Conservation (phyloP, 164 flowering plant genomes). For the Vitis labrusca region DNA sequence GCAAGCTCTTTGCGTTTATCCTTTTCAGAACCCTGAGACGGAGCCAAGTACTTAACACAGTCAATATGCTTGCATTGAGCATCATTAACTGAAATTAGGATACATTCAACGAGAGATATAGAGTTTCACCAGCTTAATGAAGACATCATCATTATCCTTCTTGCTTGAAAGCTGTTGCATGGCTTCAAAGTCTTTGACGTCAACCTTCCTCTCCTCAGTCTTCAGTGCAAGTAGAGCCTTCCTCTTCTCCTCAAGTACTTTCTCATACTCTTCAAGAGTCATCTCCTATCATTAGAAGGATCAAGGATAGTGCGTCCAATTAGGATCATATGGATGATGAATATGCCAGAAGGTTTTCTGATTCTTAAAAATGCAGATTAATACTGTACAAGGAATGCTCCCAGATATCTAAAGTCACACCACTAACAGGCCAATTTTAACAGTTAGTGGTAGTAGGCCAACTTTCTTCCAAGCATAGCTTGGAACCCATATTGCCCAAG, state of each 20-base stretch:
- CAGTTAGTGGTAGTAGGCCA: too few species aligned
- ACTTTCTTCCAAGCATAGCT: too few species aligned
- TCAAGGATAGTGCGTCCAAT: too few species aligned
- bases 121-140: slow-evolving; percentile 65
- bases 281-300: slow-evolving; percentile 53
- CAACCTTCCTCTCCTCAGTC: slow-evolving; percentile 77
- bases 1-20: slow-evolving; percentile 51
- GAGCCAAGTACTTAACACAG: slow-evolving; percentile 1
- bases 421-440: too few species aligned
- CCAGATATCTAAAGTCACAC: not conserved
- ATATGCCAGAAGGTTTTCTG: too few species aligned
- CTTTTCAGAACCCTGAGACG: slow-evolving; percentile 71
- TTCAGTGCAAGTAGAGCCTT: slow-evolving; percentile 64
- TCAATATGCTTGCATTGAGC: not conserved
- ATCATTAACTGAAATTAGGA: not conserved
- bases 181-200: slow-evolving; percentile 58
- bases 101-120: not conserved
- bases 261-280: slow-evolving; percentile 90
- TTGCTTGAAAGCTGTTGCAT: slow-evolving; percentile 80
- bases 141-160: slow-evolving; percentile 72
- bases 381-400: too few species aligned
- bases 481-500: too few species aligned
- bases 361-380: too few species aligned
- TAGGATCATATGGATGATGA: too few species aligned
- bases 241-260: slow-evolving; percentile 86